Base-by-base conservation (phyloP, 306 rosid species). In the Hylodesmum podocarpum region DNA sequence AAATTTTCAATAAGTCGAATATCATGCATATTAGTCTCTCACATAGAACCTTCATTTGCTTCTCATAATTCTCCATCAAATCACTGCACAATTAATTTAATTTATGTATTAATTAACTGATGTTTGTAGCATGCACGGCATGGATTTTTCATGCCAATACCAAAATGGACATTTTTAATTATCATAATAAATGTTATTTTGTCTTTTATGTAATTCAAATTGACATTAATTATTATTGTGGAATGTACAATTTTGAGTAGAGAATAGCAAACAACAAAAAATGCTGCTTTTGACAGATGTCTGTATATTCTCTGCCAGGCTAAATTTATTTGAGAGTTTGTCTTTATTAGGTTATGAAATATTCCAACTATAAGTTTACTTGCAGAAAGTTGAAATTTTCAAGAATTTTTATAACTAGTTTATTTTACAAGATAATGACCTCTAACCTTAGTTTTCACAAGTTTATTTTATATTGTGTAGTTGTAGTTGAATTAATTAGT, bases 61-160 rank as follows among this genome's bases (percentile, higher is more conserved):
- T 85, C 80, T 90, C 85, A 66, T 85, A 92, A 5, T 70, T 66
- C 70, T 82, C 89, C 85, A 88, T 87, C 16, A 46, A 34, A 5
- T 86, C 90, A 22, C 96, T 92, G 80, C 67, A 51, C 15, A 55
- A n/a, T 13, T 14, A 2, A 0, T 43, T 13, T 14, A 2, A 0
- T 43, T 43, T 8, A 43, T 13, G 14, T 43, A n/a, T 47, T 47
- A 8, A 37, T n/a, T n/a, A n/a, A n/a, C n/a, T n/a, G n/a, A n/a
- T 37, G 43, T 37, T 37, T 37, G 1, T 37, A 37, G 9, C 13
- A 37, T 37, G 43, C 43, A 10, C 10, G 46, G 12, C n/a, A 40
- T 40, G 46, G 46, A 40, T 10, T 40, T 40, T 40, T n/a, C n/a
- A n/a, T n/a, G n/a, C n/a, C n/a, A n/a, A n/a, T n/a, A n/a, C n/a